phyloP scores from a whole-genome alignment of 371 early-diverging fungal species.

The Cokeromyces recurvatus region DNA sequence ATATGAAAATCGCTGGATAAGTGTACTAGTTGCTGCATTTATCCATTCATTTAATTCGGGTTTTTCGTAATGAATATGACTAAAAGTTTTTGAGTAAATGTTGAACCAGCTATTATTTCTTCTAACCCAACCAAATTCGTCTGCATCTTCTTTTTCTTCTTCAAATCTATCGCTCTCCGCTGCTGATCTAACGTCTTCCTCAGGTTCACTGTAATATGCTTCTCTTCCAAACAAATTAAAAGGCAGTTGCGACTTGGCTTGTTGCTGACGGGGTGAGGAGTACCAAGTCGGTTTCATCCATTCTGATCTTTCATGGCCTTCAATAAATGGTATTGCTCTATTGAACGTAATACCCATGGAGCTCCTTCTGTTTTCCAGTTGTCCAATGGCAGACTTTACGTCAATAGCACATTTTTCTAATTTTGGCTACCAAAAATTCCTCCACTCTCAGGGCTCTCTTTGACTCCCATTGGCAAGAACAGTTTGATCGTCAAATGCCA shows the following conservation, averaged over 20 bases:
- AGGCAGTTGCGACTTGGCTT: slow-evolving; percentile 6
- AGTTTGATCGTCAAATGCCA: no score
- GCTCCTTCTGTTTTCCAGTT: slow-evolving; percentile 7
- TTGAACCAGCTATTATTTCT: slow-evolving; percentile 7
- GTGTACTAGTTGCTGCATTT: slow-evolving; percentile 2
- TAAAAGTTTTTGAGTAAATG: slow-evolving; percentile 4
- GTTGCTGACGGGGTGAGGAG: slow-evolving; percentile 4
- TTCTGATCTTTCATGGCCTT: neutral
- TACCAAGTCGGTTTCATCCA: slow-evolving; percentile 7
- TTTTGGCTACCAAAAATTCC: slow-evolving; percentile 11
- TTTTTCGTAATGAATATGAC: slow-evolving; percentile 8
- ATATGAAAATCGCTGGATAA: slow-evolving; percentile 4
- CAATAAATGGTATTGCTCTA: neutral
- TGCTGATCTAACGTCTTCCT: slow-evolving; percentile 1
- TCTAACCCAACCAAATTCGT: slow-evolving; percentile 4
- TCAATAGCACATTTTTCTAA: slow-evolving; percentile 7
- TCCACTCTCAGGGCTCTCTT: no score
- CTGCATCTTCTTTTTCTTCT: slow-evolving; percentile 4
- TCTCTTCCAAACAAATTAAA: slow-evolving; percentile 9
- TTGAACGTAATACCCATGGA: slow-evolving; percentile 7
- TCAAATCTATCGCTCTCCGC: slow-evolving; percentile 5
- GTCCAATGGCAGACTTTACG: slow-evolving; percentile 7
- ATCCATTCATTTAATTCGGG: slow-evolving; percentile 5
- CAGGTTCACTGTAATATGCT: slow-evolving; percentile 1
- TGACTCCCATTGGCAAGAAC: no score